phyloP scores from a whole-genome alignment of 768 basidiomycete species.

The Termitomyces bulborhizus region DNA sequence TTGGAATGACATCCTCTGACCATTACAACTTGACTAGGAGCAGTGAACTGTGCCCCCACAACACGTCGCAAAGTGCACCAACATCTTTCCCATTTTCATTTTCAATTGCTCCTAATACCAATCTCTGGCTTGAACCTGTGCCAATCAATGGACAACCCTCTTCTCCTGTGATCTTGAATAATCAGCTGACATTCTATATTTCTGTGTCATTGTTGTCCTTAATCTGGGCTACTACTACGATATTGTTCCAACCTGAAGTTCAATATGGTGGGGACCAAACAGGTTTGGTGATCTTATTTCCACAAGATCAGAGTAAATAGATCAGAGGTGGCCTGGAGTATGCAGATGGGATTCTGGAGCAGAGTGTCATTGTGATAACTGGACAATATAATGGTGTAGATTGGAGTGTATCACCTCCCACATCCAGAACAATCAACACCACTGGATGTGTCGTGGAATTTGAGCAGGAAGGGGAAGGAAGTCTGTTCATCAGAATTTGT shows the following conservation, averaged over 20 bases:
- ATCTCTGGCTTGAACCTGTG: slow-evolving; percentile 16
- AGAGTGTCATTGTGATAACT: slow-evolving; percentile 11
- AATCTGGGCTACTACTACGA: slow-evolving; percentile 9
- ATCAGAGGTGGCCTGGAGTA: slow-evolving; percentile 15
- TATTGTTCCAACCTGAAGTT: slow-evolving; percentile 10
- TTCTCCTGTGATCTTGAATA: slow-evolving; percentile 6
- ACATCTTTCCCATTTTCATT: slow-evolving; percentile 13
- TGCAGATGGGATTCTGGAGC: slow-evolving; percentile 11
- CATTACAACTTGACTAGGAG: background rate
- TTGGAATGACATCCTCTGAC: background rate
- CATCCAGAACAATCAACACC: background rate
- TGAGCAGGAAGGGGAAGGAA: slow-evolving; percentile 13
- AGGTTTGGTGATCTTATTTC: slow-evolving; percentile 12
- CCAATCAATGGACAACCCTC: slow-evolving; percentile 11
- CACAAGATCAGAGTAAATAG: slow-evolving; percentile 8
- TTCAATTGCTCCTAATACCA: slow-evolving; percentile 8
- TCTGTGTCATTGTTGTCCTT: slow-evolving; percentile 6
- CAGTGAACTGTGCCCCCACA: background rate
- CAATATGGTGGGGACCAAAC: slow-evolving; percentile 11
- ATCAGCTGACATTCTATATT: slow-evolving; percentile 13
- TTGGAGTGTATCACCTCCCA: slow-evolving; percentile 15
- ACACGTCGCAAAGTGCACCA: slow-evolving; percentile 13
- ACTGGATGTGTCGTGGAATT: slow-evolving; percentile 11
- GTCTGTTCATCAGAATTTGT: slow-evolving; percentile 13
- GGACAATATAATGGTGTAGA: slow-evolving; percentile 9